Percentiles rank a stretch among this genome's conserved stretches.
Conservation (phyloP, 2,329 filamentous ascomycete species). For the Fusarium oligoseptatum region DNA sequence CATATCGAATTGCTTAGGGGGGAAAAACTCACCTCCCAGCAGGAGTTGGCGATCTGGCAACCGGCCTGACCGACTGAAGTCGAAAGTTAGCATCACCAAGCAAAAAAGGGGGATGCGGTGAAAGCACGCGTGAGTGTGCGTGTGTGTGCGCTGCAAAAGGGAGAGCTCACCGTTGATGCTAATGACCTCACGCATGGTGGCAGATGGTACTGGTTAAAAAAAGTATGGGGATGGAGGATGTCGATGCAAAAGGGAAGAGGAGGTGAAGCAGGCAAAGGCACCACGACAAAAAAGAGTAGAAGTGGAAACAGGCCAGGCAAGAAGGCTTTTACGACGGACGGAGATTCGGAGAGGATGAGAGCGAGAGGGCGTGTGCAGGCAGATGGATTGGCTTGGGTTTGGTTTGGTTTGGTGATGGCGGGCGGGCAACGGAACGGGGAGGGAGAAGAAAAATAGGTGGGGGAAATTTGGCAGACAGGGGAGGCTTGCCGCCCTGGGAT, state of each 20-base stretch:
- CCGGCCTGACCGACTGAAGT: constrained; percentile 95
- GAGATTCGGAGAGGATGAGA: constrained; percentile 45
- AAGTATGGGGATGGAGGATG: constrained; percentile 45
- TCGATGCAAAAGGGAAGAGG: constrained; percentile 52
- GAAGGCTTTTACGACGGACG: constrained; percentile 46
- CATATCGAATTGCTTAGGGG: constrained; percentile 42
- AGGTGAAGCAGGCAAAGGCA: constrained; percentile 30
- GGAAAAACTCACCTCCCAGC: constrained; percentile 92
- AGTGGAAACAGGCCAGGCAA: constrained; percentile 45
- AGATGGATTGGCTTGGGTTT: background rate
- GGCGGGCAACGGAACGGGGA: constrained; percentile 44
- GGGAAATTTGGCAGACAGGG: constrained; percentile 61
- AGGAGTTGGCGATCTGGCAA: constrained; percentile 99
- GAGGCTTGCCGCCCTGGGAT: constrained; percentile 51
- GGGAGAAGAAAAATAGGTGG: constrained; percentile 59
- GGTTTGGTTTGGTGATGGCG: constrained; percentile 39
- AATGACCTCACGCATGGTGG: constrained; percentile 98
- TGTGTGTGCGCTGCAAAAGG: constrained; percentile 37
- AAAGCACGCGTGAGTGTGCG: constrained; percentile 49
- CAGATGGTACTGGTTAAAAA: constrained; percentile 45
- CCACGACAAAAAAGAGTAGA: constrained; percentile 31
- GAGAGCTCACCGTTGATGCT: constrained; percentile 91
- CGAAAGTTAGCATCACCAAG: constrained; percentile 64
- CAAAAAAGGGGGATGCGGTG: constrained; percentile 56
- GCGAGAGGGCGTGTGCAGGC: constrained; percentile 43